Conservation (phyloP, 495 filamentous ascomycete genomes). For the Saxophila tyrrhenica region DNA sequence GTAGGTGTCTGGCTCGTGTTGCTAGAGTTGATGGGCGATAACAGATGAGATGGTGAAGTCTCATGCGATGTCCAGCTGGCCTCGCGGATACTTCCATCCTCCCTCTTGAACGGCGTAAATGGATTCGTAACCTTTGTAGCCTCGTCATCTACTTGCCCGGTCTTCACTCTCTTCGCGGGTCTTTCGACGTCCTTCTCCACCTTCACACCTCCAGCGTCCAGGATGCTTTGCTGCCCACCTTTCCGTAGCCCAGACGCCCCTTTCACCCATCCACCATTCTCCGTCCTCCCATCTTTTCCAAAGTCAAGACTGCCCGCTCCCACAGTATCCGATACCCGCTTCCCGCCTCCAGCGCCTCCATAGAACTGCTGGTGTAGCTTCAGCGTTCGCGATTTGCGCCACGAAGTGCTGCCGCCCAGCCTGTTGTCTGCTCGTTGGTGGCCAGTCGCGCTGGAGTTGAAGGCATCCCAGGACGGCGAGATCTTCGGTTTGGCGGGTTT, state of each 20-base stretch:
- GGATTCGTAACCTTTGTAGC: conserved; percentile 10
- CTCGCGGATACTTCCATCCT: conserved; percentile 15
- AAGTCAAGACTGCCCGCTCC: conserved; percentile 38
- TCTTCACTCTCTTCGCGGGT: conserved; percentile 22
- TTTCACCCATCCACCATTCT: conserved; percentile 34
- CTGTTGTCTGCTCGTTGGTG: conserved; percentile 64
- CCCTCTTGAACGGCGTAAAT: conserved; percentile 8
- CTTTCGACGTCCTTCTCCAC: conserved; percentile 23
- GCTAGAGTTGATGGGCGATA: conserved; percentile 8
- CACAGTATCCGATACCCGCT: conserved; percentile 45
- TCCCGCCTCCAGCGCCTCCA: conserved; percentile 34
- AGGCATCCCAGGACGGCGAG: conserved; percentile 54
- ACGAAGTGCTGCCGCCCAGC: conserved; percentile 48
- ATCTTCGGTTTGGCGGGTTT: background rate
- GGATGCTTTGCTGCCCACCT: conserved; percentile 34
- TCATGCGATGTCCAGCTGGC: conserved; percentile 17
- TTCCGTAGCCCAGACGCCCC: conserved; percentile 33
- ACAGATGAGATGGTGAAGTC: conserved; percentile 11
- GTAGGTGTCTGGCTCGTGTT: background rate
- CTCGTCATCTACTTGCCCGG: conserved; percentile 16
- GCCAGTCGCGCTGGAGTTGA: conserved; percentile 69
- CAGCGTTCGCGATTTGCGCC: conserved; percentile 54
- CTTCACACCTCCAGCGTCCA: conserved; percentile 25
- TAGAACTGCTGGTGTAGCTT: conserved; percentile 62
- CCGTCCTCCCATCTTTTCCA: conserved; percentile 33